Conservation (phyloP, 371 early-diverging fungal genomes). For the Rhizopus delemar region DNA sequence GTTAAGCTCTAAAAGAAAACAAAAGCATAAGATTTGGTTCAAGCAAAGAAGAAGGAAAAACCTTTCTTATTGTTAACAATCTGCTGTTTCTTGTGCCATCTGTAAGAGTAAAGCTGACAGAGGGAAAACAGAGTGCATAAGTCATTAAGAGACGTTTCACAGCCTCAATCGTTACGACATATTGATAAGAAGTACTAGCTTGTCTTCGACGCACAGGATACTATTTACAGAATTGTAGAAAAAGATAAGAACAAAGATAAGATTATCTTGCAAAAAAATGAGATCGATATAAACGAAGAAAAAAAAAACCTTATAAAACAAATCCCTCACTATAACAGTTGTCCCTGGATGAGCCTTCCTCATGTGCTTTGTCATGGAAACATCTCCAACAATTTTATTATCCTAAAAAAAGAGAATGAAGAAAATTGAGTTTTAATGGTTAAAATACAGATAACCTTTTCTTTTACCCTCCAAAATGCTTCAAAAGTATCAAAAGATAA, state of each 20-base stretch:
- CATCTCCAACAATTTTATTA: conserved; percentile 40
- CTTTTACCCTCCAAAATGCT: conserved; percentile 57
- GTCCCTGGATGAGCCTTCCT: conserved; percentile 56
- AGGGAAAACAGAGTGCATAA: conserved; percentile 50
- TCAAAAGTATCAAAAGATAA: conserved; percentile 40
- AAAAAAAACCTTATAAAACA: conserved; percentile 68
- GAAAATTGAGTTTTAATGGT: background rate
- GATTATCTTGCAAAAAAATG: background rate
- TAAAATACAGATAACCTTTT: background rate
- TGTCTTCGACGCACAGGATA: conserved; percentile 62
- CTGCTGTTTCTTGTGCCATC: conserved; percentile 37
- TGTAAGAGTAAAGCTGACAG: conserved; percentile 46
- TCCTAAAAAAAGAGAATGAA: conserved; percentile 37
- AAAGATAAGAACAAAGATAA: background rate
- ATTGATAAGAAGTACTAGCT: conserved; percentile 24
- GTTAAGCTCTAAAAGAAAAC: conserved; percentile 21
- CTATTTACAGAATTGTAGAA: conserved; percentile 22
- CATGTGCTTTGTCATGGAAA: conserved; percentile 29
- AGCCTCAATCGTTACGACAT: conserved; percentile 36
- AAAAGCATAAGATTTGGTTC: no score
- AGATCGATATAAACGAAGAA: no score
- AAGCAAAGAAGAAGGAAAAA: conserved; percentile 28
- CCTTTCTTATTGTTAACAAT: conserved; percentile 8
- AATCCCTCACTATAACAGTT: conserved; percentile 57
- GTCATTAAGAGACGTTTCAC: conserved; percentile 55